Evolutionary conservation across 305 asterid species (phyloP).

Genomic region (Ilex paraguariensis): DNA sequence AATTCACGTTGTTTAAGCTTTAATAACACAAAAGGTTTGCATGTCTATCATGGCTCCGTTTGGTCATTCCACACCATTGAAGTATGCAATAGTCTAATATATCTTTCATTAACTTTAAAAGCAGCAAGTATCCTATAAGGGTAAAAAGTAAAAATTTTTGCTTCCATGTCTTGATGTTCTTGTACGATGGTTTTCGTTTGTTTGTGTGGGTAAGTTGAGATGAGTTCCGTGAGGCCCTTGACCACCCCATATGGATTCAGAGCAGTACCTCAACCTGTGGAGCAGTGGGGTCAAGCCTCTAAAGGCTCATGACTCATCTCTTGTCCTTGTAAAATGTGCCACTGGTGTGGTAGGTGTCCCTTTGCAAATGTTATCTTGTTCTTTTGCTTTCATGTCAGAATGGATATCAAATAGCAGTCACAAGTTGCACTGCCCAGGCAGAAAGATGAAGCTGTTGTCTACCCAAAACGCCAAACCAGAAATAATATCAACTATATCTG

Average conservation of each 20-base stretch:
- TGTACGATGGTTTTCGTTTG: neutral
- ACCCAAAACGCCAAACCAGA: no score
- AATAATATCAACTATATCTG: no score
- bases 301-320: constrained; percentile 9
- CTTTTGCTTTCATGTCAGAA: constrained; percentile 31
- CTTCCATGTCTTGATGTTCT: neutral
- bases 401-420: constrained; percentile 19
- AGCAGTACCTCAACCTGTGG: constrained; percentile 1
- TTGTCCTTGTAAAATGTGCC: constrained; percentile 42
- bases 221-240: constrained; percentile 10
- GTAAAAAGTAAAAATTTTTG: no score
- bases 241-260: constrained; percentile 8
- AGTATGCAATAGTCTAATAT: no score
- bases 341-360: constrained; percentile 10
- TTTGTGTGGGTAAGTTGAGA: neutral
- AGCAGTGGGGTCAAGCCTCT: constrained; percentile 19
- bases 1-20: no score
- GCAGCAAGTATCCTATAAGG: no score
- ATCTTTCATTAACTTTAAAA: no score
- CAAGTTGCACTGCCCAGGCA: constrained; percentile 32
- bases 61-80: no score
- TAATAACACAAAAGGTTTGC: no score
- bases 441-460: neutral
- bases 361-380: constrained; percentile 15
- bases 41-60: no score